Evolutionary conservation across 202 grass and related monocot genomes (phyloP).

Genomic region (Miscanthus sacchariflorus): DNA sequence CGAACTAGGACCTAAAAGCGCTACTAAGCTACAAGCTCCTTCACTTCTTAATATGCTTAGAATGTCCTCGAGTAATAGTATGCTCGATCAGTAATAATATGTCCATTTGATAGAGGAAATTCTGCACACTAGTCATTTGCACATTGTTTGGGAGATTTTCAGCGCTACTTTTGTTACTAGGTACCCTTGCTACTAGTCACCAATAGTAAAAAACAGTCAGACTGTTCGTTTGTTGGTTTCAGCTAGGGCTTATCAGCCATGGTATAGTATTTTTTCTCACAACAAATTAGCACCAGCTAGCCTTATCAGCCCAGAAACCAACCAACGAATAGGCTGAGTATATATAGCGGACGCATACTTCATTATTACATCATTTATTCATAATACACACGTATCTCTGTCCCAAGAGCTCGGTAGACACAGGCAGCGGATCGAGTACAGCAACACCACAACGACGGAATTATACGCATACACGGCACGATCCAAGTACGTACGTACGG

Average conservation of each 20-base stretch:
- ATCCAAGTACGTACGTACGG: neutral
- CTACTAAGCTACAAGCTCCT: no score
- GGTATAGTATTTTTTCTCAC: no score
- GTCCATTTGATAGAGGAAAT: neutral
- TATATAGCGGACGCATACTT: neutral
- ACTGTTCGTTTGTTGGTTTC: no score
- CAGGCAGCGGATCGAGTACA: neutral
- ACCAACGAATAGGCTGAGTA: no score
- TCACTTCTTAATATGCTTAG: no score
- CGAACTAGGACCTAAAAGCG: no score
- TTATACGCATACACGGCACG: neutral
- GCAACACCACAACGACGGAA: neutral
- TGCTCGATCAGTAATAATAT: neutral
- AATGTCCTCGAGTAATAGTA: no score
- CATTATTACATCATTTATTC: slow-evolving; percentile 31
- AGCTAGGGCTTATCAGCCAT: no score
- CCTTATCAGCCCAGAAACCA: no score
- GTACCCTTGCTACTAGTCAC: no score
- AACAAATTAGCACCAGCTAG: no score
- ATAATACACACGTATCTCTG: neutral
- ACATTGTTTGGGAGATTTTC: neutral
- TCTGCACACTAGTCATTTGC: neutral
- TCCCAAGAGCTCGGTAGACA: neutral
- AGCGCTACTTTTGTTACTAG: neutral
- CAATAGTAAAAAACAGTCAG: no score